These are phyloP conservation scores for Lactarius quietus DNA, from an alignment of 768 basidiomycete species.

Conservation along the genomic window DNA sequence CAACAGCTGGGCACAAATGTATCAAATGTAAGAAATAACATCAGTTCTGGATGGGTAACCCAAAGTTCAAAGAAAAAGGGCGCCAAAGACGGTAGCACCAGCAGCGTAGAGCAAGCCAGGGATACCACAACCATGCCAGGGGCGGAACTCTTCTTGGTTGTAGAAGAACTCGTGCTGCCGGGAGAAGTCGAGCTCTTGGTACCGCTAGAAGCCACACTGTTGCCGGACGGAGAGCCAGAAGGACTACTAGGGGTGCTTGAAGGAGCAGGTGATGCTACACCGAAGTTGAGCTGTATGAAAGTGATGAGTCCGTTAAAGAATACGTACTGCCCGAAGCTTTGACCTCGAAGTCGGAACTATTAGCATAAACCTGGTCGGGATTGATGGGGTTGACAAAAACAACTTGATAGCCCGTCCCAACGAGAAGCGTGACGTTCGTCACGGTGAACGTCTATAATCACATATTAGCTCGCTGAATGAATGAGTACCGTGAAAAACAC, in stretches of 20 bases:
- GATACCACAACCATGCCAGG: background rate
- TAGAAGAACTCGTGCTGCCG: constrained; percentile 4
- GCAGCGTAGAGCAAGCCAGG: constrained; percentile 11
- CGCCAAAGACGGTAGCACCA: constrained; percentile 5
- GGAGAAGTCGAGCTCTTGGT: constrained; percentile 9
- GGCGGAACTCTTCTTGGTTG: constrained; percentile 7
- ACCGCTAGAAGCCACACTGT: background rate
- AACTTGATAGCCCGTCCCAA: constrained; percentile 34
- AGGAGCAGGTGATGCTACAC: constrained; percentile 19
- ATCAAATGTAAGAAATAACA: background rate
- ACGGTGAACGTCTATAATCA: constrained; percentile 26
- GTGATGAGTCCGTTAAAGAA: background rate
- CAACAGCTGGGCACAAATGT: background rate
- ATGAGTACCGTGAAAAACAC: background rate
- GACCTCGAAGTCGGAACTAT: constrained; percentile 35
- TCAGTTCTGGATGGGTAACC: background rate
- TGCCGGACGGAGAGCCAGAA: background rate
- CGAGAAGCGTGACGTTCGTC: constrained; percentile 37
- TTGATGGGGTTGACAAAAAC: constrained; percentile 37
- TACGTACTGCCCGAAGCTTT: constrained; percentile 38
- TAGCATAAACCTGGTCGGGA: constrained; percentile 33
- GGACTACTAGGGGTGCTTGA: background rate
- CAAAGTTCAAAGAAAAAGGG: constrained; percentile 15
- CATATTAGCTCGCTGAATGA: constrained; percentile 24
- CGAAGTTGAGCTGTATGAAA: background rate